Evolutionary conservation across 345 rosid genomes (phyloP), one percentile per base, ranked within the genome.

Genomic region (Euphorbia lathyris): DNA sequence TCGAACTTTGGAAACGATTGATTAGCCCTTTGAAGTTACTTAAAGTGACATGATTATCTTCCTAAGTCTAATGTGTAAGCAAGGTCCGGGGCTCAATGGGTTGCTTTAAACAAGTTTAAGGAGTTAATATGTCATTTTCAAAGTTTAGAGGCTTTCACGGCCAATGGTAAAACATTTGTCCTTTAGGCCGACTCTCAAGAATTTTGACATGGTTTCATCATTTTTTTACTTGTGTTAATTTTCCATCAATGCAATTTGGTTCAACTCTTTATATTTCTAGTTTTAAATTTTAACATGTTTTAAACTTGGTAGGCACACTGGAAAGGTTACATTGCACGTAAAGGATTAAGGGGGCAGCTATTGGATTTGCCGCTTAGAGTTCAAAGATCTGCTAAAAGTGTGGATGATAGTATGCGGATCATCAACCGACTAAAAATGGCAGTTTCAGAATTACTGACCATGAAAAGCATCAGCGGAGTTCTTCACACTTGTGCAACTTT

Each of bases 401-500:
- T 88, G 58, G 95, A 94, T 76, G 97, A 91, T 78, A 84, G 79
- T 63, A 87, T 77, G 88, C 86, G 95, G 16, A 72, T 94, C 20
- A 87, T 94, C 61, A 91, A 91, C 83, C 86, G 82, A 77, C 98
- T 94, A 72, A 74, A 83, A 40, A 70, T 79, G 12, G 98, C 98
- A 51, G 87, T 91, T 63, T 86, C 87, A 3, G 97, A 91, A 75
- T 82, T 94, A 68, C 81, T 79, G 10, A 88, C 76, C 83, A 82
- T 84, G 87, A 89, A 85, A 80, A 94, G 92, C 48, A 81, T 90
- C 78, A 84, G 87, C 60, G 85, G 86, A 76, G 87, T 94, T 80
- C 95, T 94, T 72, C 95, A 89, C 76, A 87, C 75, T 43, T 87
- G 97, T 74, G 89, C 90, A 70, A 90, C 87, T 48, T 78, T 94